Conservation (phyloP, 139 green algal genomes). For the Asterochloris erici region DNA sequence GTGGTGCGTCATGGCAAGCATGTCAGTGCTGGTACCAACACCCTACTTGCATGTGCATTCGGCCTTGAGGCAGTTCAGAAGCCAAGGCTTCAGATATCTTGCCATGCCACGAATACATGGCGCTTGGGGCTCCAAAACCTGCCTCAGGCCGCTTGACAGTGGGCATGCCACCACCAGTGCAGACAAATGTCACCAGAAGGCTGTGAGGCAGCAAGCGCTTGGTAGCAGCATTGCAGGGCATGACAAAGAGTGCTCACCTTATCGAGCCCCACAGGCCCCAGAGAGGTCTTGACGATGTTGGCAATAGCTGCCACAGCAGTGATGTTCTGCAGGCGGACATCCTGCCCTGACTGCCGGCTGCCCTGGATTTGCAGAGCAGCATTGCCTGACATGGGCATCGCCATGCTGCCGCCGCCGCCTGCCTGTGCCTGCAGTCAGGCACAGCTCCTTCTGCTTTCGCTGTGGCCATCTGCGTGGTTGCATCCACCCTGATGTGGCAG, state of each 20-base stretch:
- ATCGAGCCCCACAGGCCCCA: slow-evolving; percentile 96
- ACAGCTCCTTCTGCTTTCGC: too few relatives aligned
- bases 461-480: too few relatives aligned
- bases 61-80: neutral
- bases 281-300: slow-evolving; percentile 96
- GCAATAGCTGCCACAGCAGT: slow-evolving; percentile 90
- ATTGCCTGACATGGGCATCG: neutral
- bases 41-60: too few relatives aligned
- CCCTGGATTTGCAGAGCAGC: slow-evolving; percentile 64
- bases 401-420: neutral
- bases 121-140: neutral
- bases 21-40: too few relatives aligned
- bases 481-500: too few relatives aligned
- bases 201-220: neutral
- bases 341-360: slow-evolving; percentile 81
- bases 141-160: too few relatives aligned
- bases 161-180: too few relatives aligned
- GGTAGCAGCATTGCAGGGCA: neutral
- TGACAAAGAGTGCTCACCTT: slow-evolving; percentile 68
- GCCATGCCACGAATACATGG: neutral
- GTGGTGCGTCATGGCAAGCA: neutral
- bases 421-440: too few relatives aligned
- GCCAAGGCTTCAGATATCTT: neutral
- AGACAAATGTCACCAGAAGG: neutral
- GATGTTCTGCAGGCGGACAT: slow-evolving; percentile 93